A percentile compares a stretch with the other conserved stretches of the same genome.
Evolutionary conservation across 108 stramenopile species (phyloP).

Genomic region (Schizochytrium sp.): DNA sequence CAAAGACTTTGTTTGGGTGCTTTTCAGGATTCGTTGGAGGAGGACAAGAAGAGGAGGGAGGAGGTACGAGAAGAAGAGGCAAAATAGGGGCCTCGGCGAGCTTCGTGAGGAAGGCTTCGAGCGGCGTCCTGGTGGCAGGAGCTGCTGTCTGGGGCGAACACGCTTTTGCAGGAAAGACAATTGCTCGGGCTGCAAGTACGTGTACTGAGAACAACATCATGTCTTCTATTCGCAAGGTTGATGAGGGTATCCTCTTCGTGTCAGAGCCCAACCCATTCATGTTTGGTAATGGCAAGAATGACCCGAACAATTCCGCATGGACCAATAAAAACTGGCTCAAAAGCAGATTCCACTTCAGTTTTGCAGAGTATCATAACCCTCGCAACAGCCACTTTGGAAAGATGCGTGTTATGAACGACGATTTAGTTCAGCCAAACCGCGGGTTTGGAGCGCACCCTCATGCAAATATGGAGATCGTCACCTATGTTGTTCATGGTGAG

Average conservation of each 20-base stretch:
- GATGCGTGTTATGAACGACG: conserved; percentile 86
- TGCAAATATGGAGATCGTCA: conserved; percentile 84
- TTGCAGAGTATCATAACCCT: conserved; percentile 83
- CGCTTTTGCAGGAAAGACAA: background rate
- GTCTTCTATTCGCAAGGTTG: conserved; percentile 34
- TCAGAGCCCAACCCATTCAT: conserved; percentile 80
- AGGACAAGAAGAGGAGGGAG: no score
- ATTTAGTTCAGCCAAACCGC: conserved; percentile 82
- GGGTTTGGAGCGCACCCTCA: conserved; percentile 86
- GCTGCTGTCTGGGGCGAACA: background rate
- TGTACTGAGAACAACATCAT: conserved; percentile 1
- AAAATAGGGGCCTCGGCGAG: no score
- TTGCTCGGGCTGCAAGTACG: background rate
- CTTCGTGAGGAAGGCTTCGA: background rate
- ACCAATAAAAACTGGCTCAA: conserved; percentile 85
- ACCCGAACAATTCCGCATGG: conserved; percentile 68
- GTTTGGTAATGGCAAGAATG: conserved; percentile 81
- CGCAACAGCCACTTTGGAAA: conserved; percentile 80
- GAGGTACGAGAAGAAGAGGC: no score
- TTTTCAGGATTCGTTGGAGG: no score
- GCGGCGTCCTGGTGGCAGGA: background rate
- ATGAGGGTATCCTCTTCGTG: conserved; percentile 71
- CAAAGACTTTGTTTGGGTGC: no score
- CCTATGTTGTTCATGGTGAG: conserved; percentile 82
- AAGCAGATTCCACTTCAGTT: conserved; percentile 85